Base-by-base conservation (phyloP, 805 yeast genomes). In the Metschnikowia lachancei region DNA sequence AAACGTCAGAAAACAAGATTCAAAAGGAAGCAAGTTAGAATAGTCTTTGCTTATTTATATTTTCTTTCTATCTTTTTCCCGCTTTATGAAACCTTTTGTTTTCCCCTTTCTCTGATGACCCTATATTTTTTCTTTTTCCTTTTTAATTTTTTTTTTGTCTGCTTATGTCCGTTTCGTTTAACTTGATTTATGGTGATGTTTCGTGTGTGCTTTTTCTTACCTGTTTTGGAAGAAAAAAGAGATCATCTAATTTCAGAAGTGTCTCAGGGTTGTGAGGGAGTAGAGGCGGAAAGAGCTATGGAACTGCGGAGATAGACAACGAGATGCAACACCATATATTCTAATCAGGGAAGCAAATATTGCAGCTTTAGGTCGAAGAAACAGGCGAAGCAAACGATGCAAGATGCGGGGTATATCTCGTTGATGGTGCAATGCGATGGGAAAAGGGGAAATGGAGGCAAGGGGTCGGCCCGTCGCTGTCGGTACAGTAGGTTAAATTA, bases 141-240 rank as follows among this genome's bases (percentile, higher is more conserved):
- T 22, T 5, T 22, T 22, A 32, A 4, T 14, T 16, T 32, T 32
- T 32, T 32, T 6, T 32, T 14, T 5, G 13, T 29, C 32, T 29
- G 24, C 5, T 29, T 29, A 29, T 29, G 11, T 29, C 14, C 13
- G 13, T 29, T 29, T 5, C 13, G 14, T 11, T 32, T 32, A 14
- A 16, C 4, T 32, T 32, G 7, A 4, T 32, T 32, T 32, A 9
- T 32, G 35, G 4, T 9, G 7, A 32, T 22, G 39, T 36, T 16
- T 36, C 39, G 39, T 24, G 3, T 19, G 37, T 36, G 16, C 30
- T 36, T 36, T 36, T 22, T 14, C 4, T 36, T 36, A 24, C 39
- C 30, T n/a, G 39, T 12, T 36, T 36, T 22, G 39, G 39, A 30
- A 36, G 39, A 36, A 36, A 36, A 36, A 36, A 36, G 29, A 10